Percentiles rank a stretch among this genome's conserved stretches.
Evolutionary conservation across 75 land plant species (phyloP).

Genomic region (Pinus albicaulis): DNA sequence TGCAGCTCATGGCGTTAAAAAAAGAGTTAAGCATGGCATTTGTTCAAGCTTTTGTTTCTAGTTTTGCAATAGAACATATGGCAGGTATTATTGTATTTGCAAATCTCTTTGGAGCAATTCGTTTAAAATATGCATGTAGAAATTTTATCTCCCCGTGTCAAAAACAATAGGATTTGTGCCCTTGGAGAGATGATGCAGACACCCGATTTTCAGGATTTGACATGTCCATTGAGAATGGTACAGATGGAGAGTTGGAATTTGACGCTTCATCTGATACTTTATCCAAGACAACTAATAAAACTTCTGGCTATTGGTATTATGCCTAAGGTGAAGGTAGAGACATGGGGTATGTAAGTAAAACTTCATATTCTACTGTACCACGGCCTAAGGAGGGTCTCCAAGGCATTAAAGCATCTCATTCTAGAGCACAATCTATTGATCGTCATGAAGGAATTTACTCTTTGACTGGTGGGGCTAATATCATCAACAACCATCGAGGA

Average conservation of each 20-base stretch:
- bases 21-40: no score
- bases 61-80: no score
- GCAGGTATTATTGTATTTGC: no score
- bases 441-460: background rate
- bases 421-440: background rate
- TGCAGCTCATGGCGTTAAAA: no score
- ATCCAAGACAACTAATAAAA: background rate
- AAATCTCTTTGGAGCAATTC: no score
- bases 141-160: background rate
- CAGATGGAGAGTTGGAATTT: constrained; percentile 7
- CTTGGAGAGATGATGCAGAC: background rate
- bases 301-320: background rate
- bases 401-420: background rate
- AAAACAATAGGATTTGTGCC: background rate
- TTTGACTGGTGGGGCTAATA: background rate
- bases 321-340: background rate
- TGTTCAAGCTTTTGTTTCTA: no score
- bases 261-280: background rate
- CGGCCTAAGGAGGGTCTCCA: constrained; percentile 31
- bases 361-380: constrained; percentile 8
- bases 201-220: constrained; percentile 49
- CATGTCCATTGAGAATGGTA: constrained; percentile 57
- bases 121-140: background rate
- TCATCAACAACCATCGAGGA: background rate
- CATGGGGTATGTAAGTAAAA: background rate